These are phyloP conservation scores for Aspergillus sp. DNA, from an alignment of 2,329 filamentous ascomycete species.

Conservation along the genomic window DNA sequence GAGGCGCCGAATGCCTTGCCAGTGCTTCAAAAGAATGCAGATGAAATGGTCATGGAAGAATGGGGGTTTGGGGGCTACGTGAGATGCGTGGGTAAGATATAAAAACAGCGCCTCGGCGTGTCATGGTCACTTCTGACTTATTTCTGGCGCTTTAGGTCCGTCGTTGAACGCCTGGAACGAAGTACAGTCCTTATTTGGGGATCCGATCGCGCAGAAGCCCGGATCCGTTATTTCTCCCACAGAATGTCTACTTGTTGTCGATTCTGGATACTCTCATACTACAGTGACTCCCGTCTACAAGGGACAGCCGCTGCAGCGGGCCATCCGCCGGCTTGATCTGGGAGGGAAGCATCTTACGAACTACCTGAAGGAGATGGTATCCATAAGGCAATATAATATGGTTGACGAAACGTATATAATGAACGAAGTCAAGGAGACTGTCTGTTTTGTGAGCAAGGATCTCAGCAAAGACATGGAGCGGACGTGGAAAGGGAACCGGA, in stretches of 20 bases:
- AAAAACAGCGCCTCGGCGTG: constrained; percentile 18
- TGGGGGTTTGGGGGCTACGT: constrained; percentile 87
- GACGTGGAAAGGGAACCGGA: constrained; percentile 69
- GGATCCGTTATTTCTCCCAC: constrained; percentile 46
- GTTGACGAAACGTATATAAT: constrained; percentile 88
- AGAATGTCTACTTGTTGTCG: constrained; percentile 79
- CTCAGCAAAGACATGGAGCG: constrained; percentile 71
- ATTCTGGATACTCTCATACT: constrained; percentile 88
- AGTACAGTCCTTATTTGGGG: constrained; percentile 59
- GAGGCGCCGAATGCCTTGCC: constrained; percentile 80
- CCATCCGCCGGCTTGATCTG: constrained; percentile 75
- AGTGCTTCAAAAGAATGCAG: constrained; percentile 76
- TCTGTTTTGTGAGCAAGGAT: constrained; percentile 72
- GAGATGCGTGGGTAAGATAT: constrained; percentile 56
- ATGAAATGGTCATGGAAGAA: constrained; percentile 96
- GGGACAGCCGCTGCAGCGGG: constrained; percentile 70
- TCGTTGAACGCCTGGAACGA: constrained; percentile 77
- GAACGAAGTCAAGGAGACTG: constrained; percentile 89
- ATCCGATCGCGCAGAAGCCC: constrained; percentile 40
- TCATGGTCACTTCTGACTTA: not conserved
- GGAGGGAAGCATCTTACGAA: constrained; percentile 93
- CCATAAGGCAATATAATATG: constrained; percentile 89
- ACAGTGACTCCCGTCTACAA: constrained; percentile 79
- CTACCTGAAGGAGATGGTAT: constrained; percentile 80
- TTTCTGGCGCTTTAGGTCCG: constrained; percentile 45